Evolutionary conservation across 2,329 filamentous ascomycete genomes (phyloP).

Genomic region (Diaporthe helianthi): DNA sequence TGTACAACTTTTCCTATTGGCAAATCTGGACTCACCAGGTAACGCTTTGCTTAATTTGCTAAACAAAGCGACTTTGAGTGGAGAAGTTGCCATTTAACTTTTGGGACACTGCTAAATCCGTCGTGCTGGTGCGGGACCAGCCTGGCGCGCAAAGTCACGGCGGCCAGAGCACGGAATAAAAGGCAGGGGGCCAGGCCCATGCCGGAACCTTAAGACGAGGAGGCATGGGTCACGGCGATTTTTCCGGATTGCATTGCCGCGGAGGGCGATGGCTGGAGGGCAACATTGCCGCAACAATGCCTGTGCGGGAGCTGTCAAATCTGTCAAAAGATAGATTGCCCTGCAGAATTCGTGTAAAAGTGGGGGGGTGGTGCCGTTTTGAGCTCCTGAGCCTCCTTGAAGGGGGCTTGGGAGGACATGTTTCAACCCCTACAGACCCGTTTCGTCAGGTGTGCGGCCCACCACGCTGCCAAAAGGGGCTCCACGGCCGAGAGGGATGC

Average conservation of each 20-base stretch:
- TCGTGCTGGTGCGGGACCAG: neutral
- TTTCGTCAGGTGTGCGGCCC: neutral
- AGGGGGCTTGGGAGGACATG: constrained; percentile 24
- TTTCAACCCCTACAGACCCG: constrained; percentile 24
- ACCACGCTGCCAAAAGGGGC: constrained; percentile 7
- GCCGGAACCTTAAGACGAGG: neutral
- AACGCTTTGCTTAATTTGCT: too few species aligned
- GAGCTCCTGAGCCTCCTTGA: constrained; percentile 32
- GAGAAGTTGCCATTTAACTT: too few species aligned
- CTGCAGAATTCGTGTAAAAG: constrained; percentile 18
- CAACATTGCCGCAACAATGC: constrained; percentile 19
- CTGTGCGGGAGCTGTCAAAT: constrained; percentile 29
- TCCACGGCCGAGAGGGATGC: neutral
- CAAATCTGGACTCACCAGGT: too few species aligned
- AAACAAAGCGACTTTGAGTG: too few species aligned
- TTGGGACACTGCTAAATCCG: neutral
- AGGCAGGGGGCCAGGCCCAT: neutral
- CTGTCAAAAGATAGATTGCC: constrained; percentile 32
- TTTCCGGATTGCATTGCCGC: constrained; percentile 24
- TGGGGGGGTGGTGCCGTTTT: constrained; percentile 24
- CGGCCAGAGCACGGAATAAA: neutral
- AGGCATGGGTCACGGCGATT: neutral
- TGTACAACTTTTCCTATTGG: too few species aligned
- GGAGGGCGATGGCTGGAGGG: neutral
- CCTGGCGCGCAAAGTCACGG: neutral